Base-by-base conservation (phyloP, 805 yeast species). In the Diddensiella transvaalensis region DNA sequence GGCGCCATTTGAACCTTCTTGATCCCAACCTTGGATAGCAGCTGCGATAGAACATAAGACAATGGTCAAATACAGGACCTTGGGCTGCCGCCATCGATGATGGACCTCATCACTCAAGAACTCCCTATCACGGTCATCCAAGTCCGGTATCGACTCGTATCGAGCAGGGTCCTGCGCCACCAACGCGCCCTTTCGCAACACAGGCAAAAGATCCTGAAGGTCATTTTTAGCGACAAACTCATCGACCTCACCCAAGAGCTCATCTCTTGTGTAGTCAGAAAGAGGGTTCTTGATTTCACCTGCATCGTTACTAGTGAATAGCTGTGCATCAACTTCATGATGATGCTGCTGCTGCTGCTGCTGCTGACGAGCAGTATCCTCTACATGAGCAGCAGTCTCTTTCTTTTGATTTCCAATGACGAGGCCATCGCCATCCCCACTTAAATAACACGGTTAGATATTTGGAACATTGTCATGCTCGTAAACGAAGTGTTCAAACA, bases 11-110 rank as follows among this genome's bases (percentile, higher is more conserved):
- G 80, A 69, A 8, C 81, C 86, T 10, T 85, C 75, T 62, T 82
- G 85, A 63, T 82, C 87, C 85, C 80, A 80, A 44, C 87, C 87
- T 60, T 80, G 84, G 3, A 83, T 80, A 4, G 85, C 83, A 11
- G 79, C 78, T 38, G 84, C 80, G 69, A 81, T 68, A 2, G 86
- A 80, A 37, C 83, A 79, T 54, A 79, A 65, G 5, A 80, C 75
- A 63, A 80, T 76, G 17, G 77, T 74, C 63, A 68, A 52, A 58
- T 75, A 69, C 62, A 72, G 63, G 11, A 66, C 38, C 17, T 43
- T 40, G 13, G 68, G 67, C 37, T 69, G 83, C 22, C 58, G 52
- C 65, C 82, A 67, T 21, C 78, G 72, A 33, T 76, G 77, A 5
- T 63, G 49, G 49, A 65, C 65, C 54, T 80, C 85, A 32, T 67